Conservation (phyloP, 352 stramenopile species). For the Globisporangium nunn region DNA sequence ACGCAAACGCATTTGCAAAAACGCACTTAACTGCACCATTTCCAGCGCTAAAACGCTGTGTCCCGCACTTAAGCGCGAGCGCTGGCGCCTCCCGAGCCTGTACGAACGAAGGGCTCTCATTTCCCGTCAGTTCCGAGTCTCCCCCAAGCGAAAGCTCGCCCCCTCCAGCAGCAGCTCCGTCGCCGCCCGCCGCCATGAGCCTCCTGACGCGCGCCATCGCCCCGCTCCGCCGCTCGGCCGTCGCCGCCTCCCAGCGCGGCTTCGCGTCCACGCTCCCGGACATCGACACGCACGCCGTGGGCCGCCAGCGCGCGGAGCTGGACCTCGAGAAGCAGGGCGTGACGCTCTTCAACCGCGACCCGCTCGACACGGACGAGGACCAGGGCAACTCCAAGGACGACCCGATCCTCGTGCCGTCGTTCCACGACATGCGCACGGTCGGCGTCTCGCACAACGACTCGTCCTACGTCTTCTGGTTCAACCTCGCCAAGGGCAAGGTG, state of each 20-base stretch:
- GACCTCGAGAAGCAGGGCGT: constrained; percentile 64
- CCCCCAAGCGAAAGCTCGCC: constrained; percentile 1
- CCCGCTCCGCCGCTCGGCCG: constrained; percentile 36
- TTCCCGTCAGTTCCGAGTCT: constrained; percentile 14
- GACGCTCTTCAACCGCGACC: constrained; percentile 75
- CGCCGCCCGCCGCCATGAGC: constrained; percentile 21
- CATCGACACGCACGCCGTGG: constrained; percentile 76
- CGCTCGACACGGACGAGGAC: constrained; percentile 77
- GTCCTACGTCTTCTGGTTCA: constrained; percentile 87
- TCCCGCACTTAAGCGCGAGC: not conserved
- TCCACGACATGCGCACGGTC: constrained; percentile 62
- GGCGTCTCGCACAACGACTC: constrained; percentile 87
- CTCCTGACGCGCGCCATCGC: constrained; percentile 44
- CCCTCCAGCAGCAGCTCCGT: not conserved
- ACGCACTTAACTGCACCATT: not conserved
- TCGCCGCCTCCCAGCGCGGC: constrained; percentile 29
- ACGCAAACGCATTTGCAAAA: constrained; percentile 1
- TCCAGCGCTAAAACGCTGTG: not conserved
- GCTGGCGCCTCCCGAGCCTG: not conserved
- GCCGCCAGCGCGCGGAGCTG: constrained; percentile 69
- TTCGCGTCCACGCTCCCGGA: constrained; percentile 67
- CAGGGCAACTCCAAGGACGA: constrained; percentile 88
- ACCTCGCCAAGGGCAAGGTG: constrained; percentile 80
- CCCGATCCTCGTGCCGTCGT: constrained; percentile 82
- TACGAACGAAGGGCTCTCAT: constrained; percentile 14